Evolutionary conservation across 1,139 yeast genomes (phyloP).

Genomic region (Tardiomyces blankii): DNA sequence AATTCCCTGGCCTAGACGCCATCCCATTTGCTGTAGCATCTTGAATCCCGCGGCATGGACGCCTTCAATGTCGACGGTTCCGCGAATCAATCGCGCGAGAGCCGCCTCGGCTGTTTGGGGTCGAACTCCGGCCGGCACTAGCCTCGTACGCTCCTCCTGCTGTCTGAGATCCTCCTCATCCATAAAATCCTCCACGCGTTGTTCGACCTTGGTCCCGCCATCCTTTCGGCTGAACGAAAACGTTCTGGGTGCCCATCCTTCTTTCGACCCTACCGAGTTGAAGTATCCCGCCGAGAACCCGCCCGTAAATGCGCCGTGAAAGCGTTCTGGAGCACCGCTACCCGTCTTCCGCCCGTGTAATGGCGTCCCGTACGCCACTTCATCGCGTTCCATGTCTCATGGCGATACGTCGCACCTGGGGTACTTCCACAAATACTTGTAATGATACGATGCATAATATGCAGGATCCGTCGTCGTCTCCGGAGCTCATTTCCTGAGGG

Average conservation of each 20-base stretch:
- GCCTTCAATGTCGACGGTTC: background rate
- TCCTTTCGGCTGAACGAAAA: conserved; percentile 15
- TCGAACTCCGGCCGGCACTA: conserved; percentile 3
- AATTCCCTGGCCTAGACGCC: conserved; percentile 20
- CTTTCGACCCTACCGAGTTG: conserved; percentile 26
- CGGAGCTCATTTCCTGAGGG: no score
- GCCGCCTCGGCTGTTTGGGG: background rate
- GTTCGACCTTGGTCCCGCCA: conserved; percentile 5
- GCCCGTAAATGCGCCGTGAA: conserved; percentile 27
- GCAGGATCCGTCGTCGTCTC: no score
- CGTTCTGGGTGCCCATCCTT: conserved; percentile 24
- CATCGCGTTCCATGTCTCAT: no score
- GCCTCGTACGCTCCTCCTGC: conserved; percentile 10
- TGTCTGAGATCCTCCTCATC: conserved; percentile 26
- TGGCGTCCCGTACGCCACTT: no score
- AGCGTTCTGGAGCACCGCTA: conserved; percentile 7
- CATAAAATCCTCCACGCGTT: conserved; percentile 19
- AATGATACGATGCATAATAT: no score
- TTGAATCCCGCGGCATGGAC: background rate
- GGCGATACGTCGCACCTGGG: no score
- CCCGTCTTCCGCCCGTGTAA: background rate
- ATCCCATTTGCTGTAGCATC: conserved; percentile 16
- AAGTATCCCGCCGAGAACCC: conserved; percentile 27
- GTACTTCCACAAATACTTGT: no score
- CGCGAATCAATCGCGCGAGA: background rate